phyloP scores from a whole-genome alignment of 805 yeast species.

The Schizosaccharomyces pombe region DNA sequence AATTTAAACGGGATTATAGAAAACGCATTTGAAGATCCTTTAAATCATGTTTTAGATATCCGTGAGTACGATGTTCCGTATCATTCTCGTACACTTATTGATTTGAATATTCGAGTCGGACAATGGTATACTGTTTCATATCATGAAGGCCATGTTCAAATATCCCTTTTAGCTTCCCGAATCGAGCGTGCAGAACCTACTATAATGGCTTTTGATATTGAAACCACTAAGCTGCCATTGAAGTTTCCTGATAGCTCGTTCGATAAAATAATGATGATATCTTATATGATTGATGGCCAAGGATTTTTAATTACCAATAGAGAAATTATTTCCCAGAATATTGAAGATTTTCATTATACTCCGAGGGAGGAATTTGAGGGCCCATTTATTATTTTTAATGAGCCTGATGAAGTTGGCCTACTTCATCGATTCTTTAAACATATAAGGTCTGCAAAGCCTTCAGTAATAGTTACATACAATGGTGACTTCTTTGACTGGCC shows the following conservation, averaged over 20 bases:
- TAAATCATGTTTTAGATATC: slow-evolving; percentile 44
- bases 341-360: slow-evolving; percentile 89
- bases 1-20: slow-evolving; percentile 9
- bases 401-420: slow-evolving; percentile 55
- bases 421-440: slow-evolving; percentile 69
- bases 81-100: slow-evolving; percentile 90
- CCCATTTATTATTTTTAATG: slow-evolving; percentile 68
- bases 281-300: slow-evolving; percentile 96
- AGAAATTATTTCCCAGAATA: slow-evolving; percentile 81
- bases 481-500: slow-evolving; percentile 99
- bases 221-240: slow-evolving; percentile 86
- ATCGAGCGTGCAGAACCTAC: slow-evolving; percentile 95
- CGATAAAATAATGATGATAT: slow-evolving; percentile 95
- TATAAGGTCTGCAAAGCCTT: slow-evolving; percentile 65
- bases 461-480: slow-evolving; percentile 92
- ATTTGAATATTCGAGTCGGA: slow-evolving; percentile 65
- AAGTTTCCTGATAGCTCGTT: slow-evolving; percentile 81
- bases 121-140: slow-evolving; percentile 80
- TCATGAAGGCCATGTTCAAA: slow-evolving; percentile 27
- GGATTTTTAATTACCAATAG: slow-evolving; percentile 86
- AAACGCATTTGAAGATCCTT: slow-evolving; percentile 24
- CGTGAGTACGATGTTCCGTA: slow-evolving; percentile 92
- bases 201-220: slow-evolving; percentile 88
- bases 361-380: slow-evolving; percentile 95
- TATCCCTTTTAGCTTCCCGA: slow-evolving; percentile 42